Conservation (phyloP, 139 green algal species). For the Tetraselmis striata region DNA sequence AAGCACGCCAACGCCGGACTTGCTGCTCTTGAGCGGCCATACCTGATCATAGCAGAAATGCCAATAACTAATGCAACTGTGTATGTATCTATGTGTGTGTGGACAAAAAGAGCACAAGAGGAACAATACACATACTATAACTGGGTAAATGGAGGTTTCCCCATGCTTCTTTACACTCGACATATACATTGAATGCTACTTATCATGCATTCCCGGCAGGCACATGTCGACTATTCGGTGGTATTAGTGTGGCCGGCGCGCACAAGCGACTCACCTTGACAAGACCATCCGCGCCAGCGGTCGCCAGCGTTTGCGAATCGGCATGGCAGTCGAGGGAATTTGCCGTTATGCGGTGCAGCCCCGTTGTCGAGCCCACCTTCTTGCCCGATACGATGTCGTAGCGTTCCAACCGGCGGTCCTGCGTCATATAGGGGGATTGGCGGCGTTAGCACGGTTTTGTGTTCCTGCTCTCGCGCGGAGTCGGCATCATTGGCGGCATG, state of each 20-base stretch:
- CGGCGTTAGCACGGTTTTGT: not conserved
- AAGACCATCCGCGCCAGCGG: not conserved
- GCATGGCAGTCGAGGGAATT: not conserved
- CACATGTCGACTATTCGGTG: constrained; percentile 18
- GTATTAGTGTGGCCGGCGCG: not conserved
- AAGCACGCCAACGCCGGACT: not conserved
- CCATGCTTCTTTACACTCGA: too few relatives aligned
- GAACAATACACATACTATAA: constrained; percentile 11
- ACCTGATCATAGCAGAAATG: not conserved
- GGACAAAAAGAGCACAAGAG: constrained; percentile 17
- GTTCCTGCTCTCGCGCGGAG: too few relatives aligned
- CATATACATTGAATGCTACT: too few relatives aligned
- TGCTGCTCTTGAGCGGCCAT: not conserved
- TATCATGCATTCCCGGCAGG: not conserved
- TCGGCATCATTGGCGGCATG: too few relatives aligned
- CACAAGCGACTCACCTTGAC: not conserved
- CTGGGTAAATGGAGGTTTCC: too few relatives aligned
- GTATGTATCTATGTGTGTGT: constrained; percentile 34
- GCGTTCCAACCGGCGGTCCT: not conserved
- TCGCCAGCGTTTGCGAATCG: not conserved
- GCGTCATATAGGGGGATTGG: too few relatives aligned
- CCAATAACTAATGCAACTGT: constrained; percentile 43
- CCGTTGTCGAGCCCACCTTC: not conserved
- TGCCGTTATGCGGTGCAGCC: not conserved
- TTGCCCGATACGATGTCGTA: not conserved